Evolutionary conservation across 257 asterid genomes (phyloP), one percentile per base, ranked within the genome.

Genomic region (Solanum sejunctum): DNA sequence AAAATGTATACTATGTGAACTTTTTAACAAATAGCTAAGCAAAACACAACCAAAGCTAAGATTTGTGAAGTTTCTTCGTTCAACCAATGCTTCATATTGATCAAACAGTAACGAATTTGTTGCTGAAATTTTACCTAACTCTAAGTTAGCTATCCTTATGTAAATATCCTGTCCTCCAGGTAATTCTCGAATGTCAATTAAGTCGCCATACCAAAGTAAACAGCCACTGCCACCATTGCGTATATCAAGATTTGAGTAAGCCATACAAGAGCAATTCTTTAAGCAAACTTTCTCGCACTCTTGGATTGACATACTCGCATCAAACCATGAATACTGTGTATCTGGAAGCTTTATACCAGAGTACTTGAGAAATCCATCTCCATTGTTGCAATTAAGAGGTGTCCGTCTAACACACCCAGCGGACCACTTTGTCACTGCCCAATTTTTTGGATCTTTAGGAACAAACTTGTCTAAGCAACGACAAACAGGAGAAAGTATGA

Each of bases 181-280:
- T 47, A 73, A 12, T 73, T 73, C 81, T 45, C 21, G 58, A 47
- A 73, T 73, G 58, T 73, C 81, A 55, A 86, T 13, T 7, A 88
- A 84, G 15, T 88, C 87, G 1, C 54, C 88, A 28, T 71, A 84
- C 91, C 91, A 89, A 84, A 87, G 61, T 75, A 87, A 73, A 43
- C 91, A 87, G 36, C 89, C 89, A 12, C n/a, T 80, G 23, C 84
- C 88, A 21, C 87, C 87, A 12, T 75, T 66, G 43, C 82, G 83
- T 21, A 85, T 60, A 85, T 85, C 84, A 20, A 88, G 85, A 85
- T 47, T 87, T 18, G 91, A 23, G 56, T 89, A 89, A 6, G 89
- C 91, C 73, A 58, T 81, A 67, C 91, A 89, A 26, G 88, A 87
- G 20, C 90, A 89, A 57, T 89, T 87, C 57, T 32, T 87, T 36